Evolutionary conservation across 2,329 filamentous ascomycete genomes (phyloP), one percentile per base, ranked within the genome.

Genomic region (Graphilbum ipis-grandicollis): DNA sequence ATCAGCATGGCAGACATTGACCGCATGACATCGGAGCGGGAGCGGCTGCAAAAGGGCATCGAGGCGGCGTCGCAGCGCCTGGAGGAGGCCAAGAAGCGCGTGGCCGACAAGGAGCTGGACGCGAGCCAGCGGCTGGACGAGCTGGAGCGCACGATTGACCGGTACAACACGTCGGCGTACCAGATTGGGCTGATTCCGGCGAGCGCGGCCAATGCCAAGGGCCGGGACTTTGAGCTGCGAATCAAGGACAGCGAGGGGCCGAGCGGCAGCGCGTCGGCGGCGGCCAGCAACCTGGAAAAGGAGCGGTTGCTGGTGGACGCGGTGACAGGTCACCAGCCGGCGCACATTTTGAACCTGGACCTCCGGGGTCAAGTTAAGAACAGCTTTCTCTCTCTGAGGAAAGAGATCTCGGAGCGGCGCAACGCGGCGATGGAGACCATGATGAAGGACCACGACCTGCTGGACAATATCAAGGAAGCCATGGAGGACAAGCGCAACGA

Each of bases 1-100:
- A 86, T 98, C 53, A 92, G 85, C 50, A 92, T 94, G 59, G 81
- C 90, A 59, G 90, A 98, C 68, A 96, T 98, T 52, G 90, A 98
- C 66, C 84, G 90, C 56, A 94, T 98, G 88, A 93, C 85, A 47
- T 78, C 82, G 26, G 90, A 98, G 55, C 77, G 86, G 37, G 90
- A 98, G 50, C 76, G 90, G 33, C 68, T 98, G n/a, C 83, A 93
- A 45, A 86, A 79, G 48, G 81, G 78, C 31, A 78, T 93, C 32
- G 84, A 93, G 48, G 71, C 76, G 2, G 80, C 83, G 0, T 67
- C 73, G 6, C 66, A 71, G 38, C 71, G 83, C 36, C 65, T 94
- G 0, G 86, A 94, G 39, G 90, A 96, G 43, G 71, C 79, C 9
- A 92, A 92, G 60, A 78, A 72, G 45, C 78, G 74, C 46, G 79